These are phyloP conservation scores for Cenchrus fungigraminus DNA, from an alignment of 176 grass and related monocot genomes.

Conservation along the genomic window DNA sequence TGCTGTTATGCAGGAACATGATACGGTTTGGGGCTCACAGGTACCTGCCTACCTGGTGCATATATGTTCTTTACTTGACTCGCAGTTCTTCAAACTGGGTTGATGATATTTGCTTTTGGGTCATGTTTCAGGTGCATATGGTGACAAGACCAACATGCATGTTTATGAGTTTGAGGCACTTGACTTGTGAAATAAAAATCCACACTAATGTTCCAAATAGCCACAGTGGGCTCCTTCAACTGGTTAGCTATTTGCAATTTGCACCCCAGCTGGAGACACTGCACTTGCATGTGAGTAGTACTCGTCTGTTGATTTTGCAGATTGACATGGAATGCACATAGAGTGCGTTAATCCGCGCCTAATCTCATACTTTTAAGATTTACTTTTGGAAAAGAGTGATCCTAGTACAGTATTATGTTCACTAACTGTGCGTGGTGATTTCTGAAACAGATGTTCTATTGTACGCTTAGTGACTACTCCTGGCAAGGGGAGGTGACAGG, in stretches of 20 bases:
- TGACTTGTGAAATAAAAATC: conserved; percentile 20
- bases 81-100: background rate
- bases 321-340: too few species aligned
- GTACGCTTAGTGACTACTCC: background rate
- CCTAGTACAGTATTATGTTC: background rate
- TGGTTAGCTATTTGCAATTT: background rate
- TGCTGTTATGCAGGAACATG: background rate
- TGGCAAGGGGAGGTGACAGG: background rate
- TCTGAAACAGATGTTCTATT: background rate
- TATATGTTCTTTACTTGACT: background rate
- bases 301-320: background rate
- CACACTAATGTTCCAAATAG: background rate
- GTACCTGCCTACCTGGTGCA: background rate
- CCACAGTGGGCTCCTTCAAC: background rate
- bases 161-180: conserved; percentile 18
- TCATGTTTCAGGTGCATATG: conserved; percentile 33
- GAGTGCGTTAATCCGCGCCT: too few species aligned
- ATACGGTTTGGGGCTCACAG: background rate
- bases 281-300: conserved; percentile 16
- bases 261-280: background rate
- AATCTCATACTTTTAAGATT: too few species aligned
- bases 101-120: background rate
- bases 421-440: background rate
- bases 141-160: background rate
- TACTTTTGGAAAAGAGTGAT: too few species aligned